phyloP scores from a whole-genome alignment of 805 yeast genomes.

The Metschnikowia gelsemii region DNA sequence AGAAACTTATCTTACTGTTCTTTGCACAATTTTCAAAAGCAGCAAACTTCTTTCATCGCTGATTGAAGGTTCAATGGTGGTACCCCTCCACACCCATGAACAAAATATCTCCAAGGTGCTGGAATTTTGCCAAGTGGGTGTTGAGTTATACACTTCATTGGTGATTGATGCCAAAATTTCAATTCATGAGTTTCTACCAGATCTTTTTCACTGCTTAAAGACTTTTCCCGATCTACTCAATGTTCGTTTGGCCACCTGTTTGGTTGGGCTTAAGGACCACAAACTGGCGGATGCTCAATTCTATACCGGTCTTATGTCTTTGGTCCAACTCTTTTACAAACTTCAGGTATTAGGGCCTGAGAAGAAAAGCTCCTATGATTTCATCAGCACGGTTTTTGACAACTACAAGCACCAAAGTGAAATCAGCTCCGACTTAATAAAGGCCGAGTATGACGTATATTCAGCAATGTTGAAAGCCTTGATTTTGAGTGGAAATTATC shows the following conservation, averaged over 20 bases:
- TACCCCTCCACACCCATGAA: conserved; percentile 49
- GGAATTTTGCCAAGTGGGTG: conserved; percentile 44
- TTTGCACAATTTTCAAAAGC: conserved; percentile 52
- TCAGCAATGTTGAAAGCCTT: conserved; percentile 52
- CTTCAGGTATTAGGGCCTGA: conserved; percentile 18
- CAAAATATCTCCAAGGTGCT: conserved; percentile 42
- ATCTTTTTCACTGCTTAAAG: conserved; percentile 32
- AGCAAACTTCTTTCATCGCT: conserved; percentile 37
- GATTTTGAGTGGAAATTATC: conserved; percentile 48
- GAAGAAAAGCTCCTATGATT: conserved; percentile 26
- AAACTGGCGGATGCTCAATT: conserved; percentile 29
- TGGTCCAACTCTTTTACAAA: conserved; percentile 26
- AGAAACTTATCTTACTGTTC: conserved; percentile 50
- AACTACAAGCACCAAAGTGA: conserved; percentile 33
- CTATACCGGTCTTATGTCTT: conserved; percentile 37
- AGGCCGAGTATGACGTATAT: conserved; percentile 49
- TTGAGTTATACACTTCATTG: conserved; percentile 49
- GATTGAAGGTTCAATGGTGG: conserved; percentile 43
- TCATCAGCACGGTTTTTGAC: conserved; percentile 28
- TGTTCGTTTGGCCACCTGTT: conserved; percentile 19
- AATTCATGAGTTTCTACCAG: conserved; percentile 35
- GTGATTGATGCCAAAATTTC: conserved; percentile 36
- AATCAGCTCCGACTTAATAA: not conserved
- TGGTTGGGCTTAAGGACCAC: conserved; percentile 29
- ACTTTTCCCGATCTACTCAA: conserved; percentile 30